phyloP scores from a whole-genome alignment of 805 yeast genomes.

The Lipomyces starkeyi region DNA sequence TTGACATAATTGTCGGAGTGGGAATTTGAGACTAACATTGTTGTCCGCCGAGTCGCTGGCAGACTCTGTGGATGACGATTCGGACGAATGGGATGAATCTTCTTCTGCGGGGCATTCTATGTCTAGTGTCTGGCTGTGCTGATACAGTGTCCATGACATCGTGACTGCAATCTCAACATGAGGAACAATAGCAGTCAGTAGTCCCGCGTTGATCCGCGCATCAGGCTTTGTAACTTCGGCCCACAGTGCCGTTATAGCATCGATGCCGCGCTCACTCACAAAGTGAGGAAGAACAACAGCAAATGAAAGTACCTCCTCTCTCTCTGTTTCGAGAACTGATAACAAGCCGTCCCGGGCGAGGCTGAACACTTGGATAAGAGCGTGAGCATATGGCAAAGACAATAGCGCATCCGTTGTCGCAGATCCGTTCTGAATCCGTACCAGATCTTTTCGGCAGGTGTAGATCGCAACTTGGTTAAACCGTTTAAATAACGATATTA shows the following conservation, averaged over 20 bases:
- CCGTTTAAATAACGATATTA: constrained; percentile 8
- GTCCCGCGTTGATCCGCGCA: background rate
- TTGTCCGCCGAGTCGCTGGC: background rate
- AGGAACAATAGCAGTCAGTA: constrained; percentile 13
- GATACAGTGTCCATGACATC: background rate
- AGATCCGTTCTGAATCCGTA: background rate
- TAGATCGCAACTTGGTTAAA: constrained; percentile 7
- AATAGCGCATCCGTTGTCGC: background rate
- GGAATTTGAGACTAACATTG: constrained; percentile 10
- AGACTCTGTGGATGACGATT: constrained; percentile 12
- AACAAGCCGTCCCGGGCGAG: background rate
- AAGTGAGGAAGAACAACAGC: constrained; percentile 7
- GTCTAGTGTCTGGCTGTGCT: background rate
- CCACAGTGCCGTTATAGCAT: constrained; percentile 12
- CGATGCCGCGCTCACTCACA: constrained; percentile 5
- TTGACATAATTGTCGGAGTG: constrained; percentile 1
- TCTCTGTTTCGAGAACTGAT: background rate
- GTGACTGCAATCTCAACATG: constrained; percentile 11
- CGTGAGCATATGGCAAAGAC: background rate
- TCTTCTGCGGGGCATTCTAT: constrained; percentile 1
- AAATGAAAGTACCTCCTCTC: constrained; percentile 8
- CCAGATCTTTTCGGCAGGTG: constrained; percentile 7
- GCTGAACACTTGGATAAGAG: background rate
- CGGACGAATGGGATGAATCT: constrained; percentile 7
- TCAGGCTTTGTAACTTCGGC: constrained; percentile 3